Evolutionary conservation across 305 asterid genomes (phyloP), one percentile per base, ranked within the genome.

Genomic region (Ilex paraguariensis): DNA sequence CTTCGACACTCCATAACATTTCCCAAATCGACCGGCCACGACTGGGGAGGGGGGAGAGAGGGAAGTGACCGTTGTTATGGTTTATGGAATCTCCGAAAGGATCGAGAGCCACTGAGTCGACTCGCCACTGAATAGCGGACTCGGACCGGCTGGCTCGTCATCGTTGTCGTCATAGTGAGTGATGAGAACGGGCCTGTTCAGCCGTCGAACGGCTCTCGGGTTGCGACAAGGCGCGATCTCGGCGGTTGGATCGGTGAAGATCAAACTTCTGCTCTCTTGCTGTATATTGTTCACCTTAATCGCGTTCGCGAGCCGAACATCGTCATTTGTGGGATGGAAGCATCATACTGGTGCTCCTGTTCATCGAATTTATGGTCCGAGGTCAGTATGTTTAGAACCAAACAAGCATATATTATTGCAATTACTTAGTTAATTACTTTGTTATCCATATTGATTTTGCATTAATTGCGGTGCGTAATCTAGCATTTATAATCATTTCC

Each of bases 201-300:
- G 83, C 81, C 91, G 96, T 13, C 78, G 96, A 75, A 76, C 80
- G 49, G 56, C 30, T 15, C 0, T n/a, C 0, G 56, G 56, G 8
- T 69, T 77, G 32, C 75, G 94, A 77, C 91, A 83, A 66, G 94
- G 81, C n/a, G 81, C 87, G 72, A 63, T 77, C 56, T 71, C 67
- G 66, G 82, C 86, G 57, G 74, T 63, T 72, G 85, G 87, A 83
- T 83, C 93, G 64, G 79, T 80, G 66, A 80, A 73, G 82, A 71
- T 83, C 39, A 85, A 79, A 84, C 73, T 85, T 8, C 16, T 83
- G 79, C 74, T 88, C 21, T 54, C 64, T 46, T 85, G 83, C 62
- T 75, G 82, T 66, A 16, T 78, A 46, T 54, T 80, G 15, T 65
- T 80, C 49, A 67, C 79, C 31, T 30, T 88, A 6, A 63, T 83